A percentile compares a stretch with the other conserved stretches of the same genome.
These are phyloP conservation scores for Grosmannia clavigera DNA, from an alignment of 2,329 filamentous ascomycete genomes.

Conservation along the genomic window DNA sequence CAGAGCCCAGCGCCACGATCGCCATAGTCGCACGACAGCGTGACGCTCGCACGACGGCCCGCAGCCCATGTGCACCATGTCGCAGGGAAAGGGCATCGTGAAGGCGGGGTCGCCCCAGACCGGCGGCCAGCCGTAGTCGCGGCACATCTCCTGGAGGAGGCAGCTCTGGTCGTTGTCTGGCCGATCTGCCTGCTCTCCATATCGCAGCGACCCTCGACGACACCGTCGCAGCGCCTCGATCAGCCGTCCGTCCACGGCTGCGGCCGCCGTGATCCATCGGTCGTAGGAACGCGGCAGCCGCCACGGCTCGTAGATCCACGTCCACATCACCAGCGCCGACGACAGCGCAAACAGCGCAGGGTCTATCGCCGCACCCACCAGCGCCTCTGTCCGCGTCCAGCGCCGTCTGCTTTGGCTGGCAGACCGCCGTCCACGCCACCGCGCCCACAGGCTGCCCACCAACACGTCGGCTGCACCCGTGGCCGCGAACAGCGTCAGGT, in stretches of 20 bases:
- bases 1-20: slow-evolving; percentile 63
- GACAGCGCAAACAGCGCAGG: slow-evolving; percentile 60
- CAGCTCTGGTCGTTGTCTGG: slow-evolving; percentile 37
- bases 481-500: slow-evolving; percentile 68
- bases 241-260: slow-evolving; percentile 61
- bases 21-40: slow-evolving; percentile 52
- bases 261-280: slow-evolving; percentile 70
- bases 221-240: slow-evolving; percentile 61
- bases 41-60: slow-evolving; percentile 66
- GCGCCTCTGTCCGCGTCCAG: slow-evolving; percentile 34
- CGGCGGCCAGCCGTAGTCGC: slow-evolving; percentile 55
- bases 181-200: slow-evolving; percentile 47
- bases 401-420: slow-evolving; percentile 23
- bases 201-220: slow-evolving; percentile 50
- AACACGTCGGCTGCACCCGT: slow-evolving; percentile 62
- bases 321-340: slow-evolving; percentile 72
- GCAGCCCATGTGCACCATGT: slow-evolving; percentile 70
- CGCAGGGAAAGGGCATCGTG: slow-evolving; percentile 64
- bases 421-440: slow-evolving; percentile 27
- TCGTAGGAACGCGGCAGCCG: slow-evolving; percentile 62
- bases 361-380: slow-evolving; percentile 40
- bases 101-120: slow-evolving; percentile 60
- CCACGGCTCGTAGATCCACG: slow-evolving; percentile 68
- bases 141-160: slow-evolving; percentile 56
- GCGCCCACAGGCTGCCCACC: slow-evolving; percentile 52